Conservation (phyloP, 2,329 filamentous ascomycete species). For the Fusarium torreyae region DNA sequence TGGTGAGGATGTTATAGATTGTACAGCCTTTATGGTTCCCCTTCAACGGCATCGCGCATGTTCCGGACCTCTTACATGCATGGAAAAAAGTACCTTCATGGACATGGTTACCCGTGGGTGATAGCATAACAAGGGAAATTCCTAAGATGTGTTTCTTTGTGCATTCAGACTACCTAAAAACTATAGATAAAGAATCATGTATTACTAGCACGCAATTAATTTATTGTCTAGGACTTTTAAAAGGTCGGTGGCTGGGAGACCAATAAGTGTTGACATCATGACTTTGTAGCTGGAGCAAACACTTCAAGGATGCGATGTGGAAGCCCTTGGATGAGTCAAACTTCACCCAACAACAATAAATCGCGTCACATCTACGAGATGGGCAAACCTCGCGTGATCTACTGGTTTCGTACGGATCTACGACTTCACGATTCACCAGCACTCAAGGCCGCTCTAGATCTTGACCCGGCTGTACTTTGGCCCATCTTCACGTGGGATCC, state of each 20-base stretch:
- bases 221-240: conserved; percentile 15
- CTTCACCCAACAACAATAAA: background rate
- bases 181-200: background rate
- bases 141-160: no score
- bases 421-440: conserved; percentile 84
- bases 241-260: conserved; percentile 39
- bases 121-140: no score
- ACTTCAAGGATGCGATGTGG: background rate
- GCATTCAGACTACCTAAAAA: no score
- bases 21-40: no score
- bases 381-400: conserved; percentile 69
- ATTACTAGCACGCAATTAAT: background rate
- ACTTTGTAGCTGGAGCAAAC: conserved; percentile 31
- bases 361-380: conserved; percentile 39
- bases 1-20: no score
- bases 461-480: conserved; percentile 78
- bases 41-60: no score
- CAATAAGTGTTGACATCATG: conserved; percentile 48
- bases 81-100: no score
- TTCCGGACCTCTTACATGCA: no score
- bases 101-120: no score
- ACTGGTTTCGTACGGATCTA: conserved; percentile 85
- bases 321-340: background rate
- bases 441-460: conserved; percentile 78
- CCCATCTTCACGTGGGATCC: conserved; percentile 87